These are phyloP conservation scores for Chlamydomonas eustigma DNA, from an alignment of 139 green algal genomes.

Conservation along the genomic window DNA sequence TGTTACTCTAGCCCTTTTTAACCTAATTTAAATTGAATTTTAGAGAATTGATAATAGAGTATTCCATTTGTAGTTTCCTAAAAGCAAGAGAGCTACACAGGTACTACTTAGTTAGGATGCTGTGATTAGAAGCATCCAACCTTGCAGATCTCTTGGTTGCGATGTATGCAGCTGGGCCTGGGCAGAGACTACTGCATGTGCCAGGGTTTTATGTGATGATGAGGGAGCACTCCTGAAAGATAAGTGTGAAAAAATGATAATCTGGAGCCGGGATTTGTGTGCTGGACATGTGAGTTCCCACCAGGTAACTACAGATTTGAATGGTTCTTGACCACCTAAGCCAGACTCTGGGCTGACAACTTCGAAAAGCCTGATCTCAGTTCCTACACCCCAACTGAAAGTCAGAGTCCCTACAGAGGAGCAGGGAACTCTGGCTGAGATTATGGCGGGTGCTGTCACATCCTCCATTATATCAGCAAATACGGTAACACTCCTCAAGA, in stretches of 20 bases:
- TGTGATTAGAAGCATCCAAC: too few species aligned
- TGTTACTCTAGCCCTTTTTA: too few species aligned
- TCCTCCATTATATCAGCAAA: too few species aligned
- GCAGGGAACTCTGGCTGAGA: slow-evolving; percentile 1
- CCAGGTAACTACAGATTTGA: slow-evolving; percentile 3
- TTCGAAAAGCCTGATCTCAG: slow-evolving; percentile 36
- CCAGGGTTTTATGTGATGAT: neutral
- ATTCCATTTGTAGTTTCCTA: too few species aligned
- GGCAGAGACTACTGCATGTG: neutral
- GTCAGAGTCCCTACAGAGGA: slow-evolving; percentile 24
- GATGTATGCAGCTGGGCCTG: slow-evolving; percentile 19
- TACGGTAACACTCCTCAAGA: too few species aligned
- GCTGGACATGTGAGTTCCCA: neutral
- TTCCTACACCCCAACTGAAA: slow-evolving; percentile 48
- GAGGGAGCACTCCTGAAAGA: neutral
- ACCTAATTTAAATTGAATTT: too few species aligned
- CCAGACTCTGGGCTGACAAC: slow-evolving; percentile 5
- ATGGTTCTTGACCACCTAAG: slow-evolving; percentile 1
- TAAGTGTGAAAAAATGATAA: too few species aligned
- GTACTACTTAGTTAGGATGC: too few species aligned
- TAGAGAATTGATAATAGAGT: too few species aligned
- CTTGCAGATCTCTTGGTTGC: neutral
- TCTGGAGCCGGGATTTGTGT: too few species aligned
- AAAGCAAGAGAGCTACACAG: too few species aligned
- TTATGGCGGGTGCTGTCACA: too few species aligned